A percentile compares a stretch with the other conserved stretches of the same genome.
Evolutionary conservation across 257 asterid genomes (phyloP).

Genomic region (Vinca minor): DNA sequence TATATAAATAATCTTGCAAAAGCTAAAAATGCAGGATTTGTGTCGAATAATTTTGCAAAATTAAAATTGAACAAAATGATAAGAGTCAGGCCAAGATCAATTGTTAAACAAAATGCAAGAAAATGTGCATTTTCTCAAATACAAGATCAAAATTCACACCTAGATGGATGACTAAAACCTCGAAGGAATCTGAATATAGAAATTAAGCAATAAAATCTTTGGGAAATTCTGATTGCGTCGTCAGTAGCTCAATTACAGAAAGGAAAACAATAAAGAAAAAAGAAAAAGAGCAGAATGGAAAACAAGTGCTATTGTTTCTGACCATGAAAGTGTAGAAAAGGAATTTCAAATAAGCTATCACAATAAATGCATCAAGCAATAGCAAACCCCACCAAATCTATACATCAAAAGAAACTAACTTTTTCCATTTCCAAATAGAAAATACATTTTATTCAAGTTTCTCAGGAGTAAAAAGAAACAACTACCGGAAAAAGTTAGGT

Average conservation of each 20-base stretch:
- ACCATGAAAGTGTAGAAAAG: conserved; percentile 21
- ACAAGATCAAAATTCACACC: neutral
- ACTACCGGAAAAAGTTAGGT: conserved; percentile 30
- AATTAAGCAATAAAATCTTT: conserved; percentile 11
- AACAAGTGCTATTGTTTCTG: conserved; percentile 10
- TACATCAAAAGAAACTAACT: conserved; percentile 2
- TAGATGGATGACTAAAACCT: neutral
- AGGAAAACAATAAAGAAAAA: conserved; percentile 11
- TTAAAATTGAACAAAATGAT: neutral
- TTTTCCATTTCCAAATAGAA: neutral
- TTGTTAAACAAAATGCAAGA: neutral
- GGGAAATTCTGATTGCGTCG: conserved; percentile 10
- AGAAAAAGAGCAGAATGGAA: conserved; percentile 18
- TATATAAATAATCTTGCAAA: neutral
- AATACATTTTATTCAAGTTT: neutral
- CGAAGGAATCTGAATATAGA: neutral
- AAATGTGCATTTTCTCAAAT: neutral
- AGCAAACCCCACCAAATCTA: conserved; percentile 13
- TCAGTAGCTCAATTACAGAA: conserved; percentile 10
- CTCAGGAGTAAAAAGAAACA: neutral
- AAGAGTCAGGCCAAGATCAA: neutral
- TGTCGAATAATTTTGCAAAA: neutral
- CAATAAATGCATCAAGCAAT: conserved; percentile 14
- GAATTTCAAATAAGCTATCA: conserved; percentile 15
- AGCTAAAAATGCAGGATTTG: neutral